Evolutionary conservation across 257 asterid species (phyloP), one percentile per base, ranked within the genome.

Genomic region (Scutellaria minor): DNA sequence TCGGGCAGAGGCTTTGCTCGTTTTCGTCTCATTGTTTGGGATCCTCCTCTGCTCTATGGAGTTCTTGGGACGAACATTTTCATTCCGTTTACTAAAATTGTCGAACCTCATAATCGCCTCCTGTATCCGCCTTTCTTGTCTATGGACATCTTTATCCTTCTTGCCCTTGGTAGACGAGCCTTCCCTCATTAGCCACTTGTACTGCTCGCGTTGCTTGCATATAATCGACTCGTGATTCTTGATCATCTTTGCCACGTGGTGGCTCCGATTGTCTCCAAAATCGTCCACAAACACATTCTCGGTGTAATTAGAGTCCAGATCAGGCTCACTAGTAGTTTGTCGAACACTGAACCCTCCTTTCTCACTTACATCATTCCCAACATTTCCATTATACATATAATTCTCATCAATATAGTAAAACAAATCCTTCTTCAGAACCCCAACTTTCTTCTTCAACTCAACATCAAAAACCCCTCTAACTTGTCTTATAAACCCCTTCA

Each of bases 161-260:
- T 76, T 75, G 45, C 8, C 13, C 70, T 64, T 42, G 9, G 79
- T 74, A 10, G 54, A 71, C 13, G 70, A 20, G 37, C 59, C 74
- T 59, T 82, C 82, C 13, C 75, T 57, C 7, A 41, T 50, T 53
- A 77, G 53, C 78, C 62, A 31, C 42, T 52, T 63, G 72, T 68
- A 61, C 22, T 71, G 82, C 46, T 78, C 67, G 3, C 68, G 24
- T 37, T 83, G 89, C 64, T 78, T 85, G n/a, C 76, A 68, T 48
- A 81, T 84, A 31, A 82, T 68, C 1, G 69, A 72, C 76, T 89
- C 86, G 3, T 84, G 88, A 77, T 71, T 85, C 82, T 79, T 74
- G 52, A 81, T 77, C 79, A 83, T 60, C 68, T 77, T 77, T n/a
- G 84, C 87, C 6, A 86, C 87, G 53, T 47, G 72, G 47, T 70